Base-by-base conservation (phyloP, 2,329 filamentous ascomycete genomes). In the Hortaea sp. region DNA sequence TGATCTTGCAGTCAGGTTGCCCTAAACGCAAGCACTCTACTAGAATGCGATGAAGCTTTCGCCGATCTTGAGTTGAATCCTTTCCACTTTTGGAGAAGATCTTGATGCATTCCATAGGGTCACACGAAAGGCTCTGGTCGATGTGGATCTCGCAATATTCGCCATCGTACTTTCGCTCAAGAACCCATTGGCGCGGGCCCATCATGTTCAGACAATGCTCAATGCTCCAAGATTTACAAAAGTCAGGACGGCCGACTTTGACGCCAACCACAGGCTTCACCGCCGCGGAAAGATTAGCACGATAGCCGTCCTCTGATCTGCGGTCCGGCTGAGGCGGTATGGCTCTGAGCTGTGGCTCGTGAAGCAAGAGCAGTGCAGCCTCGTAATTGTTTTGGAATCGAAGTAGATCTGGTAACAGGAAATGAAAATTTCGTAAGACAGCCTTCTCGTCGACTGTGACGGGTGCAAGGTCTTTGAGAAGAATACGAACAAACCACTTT, bases 11-110 rank as follows among this genome's bases (percentile, higher is more conserved):
- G 6, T 73, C 69, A 0, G 71, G 50, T 1, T 67, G 66, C 3
- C 79, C 79, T 31, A 94, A 71, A 6, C 71, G 72, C 5, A 94
- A 68, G 3, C 82, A 82, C 3, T 79, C 68, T 37, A 74, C 71
- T 46, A 95, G 79, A 1, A 74, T 74, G 2, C 74, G 72, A 45
- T 85, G 80, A 20, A 94, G 63, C 1, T 69, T 71, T 7, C 63
- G 55, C 31, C 84, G 77, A 62, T 94, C 88, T 43, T 68, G 60
- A 0, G 88, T 95, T 39, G 88, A 90, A 54, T 95, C 86, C 61
- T 92, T 94, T 48, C 88, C 87, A 57, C 87, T 92, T 62, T 95
- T 95, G 7, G 88, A 94, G 61, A 92, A 95, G 29, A 95, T 90
- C 52, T 84, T 82, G 29, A 94, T 79, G 41, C 72, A 76, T 1